Evolutionary conservation across 192 early-diverging fungal species (phyloP).

Genomic region (Coemansia sp.): DNA sequence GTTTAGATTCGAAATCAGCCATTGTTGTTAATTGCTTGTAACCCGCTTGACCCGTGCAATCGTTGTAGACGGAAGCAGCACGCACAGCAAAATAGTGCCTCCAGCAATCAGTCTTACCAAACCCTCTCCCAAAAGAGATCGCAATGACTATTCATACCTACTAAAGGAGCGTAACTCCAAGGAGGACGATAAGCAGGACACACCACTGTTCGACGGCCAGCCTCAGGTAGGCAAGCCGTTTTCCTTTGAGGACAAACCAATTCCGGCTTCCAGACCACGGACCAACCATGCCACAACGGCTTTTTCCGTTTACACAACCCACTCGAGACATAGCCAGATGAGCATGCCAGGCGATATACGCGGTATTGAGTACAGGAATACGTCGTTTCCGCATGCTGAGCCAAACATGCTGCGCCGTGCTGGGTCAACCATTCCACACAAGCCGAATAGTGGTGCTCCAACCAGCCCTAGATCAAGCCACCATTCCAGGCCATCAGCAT

Average conservation of each 20-base stretch:
- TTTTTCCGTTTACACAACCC: slow-evolving; percentile 22
- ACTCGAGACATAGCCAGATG: slow-evolving; percentile 38
- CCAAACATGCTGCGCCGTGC: slow-evolving; percentile 35
- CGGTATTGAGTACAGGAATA: slow-evolving; percentile 4
- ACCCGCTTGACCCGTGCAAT: neutral
- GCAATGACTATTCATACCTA: slow-evolving; percentile 53
- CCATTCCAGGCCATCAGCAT: slow-evolving; percentile 21
- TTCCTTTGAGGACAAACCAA: slow-evolving; percentile 27
- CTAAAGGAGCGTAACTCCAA: slow-evolving; percentile 39
- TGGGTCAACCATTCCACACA: slow-evolving; percentile 32
- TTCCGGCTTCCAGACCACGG: neutral
- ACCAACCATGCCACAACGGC: slow-evolving; percentile 7
- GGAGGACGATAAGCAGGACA: slow-evolving; percentile 14
- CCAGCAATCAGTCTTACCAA: slow-evolving; percentile 21
- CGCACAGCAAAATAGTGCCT: neutral
- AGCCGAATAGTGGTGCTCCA: slow-evolving; percentile 11
- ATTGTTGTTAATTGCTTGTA: neutral
- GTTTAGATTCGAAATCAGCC: neutral
- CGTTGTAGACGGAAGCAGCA: slow-evolving; percentile 6
- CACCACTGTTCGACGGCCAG: slow-evolving; percentile 11
- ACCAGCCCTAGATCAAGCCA: slow-evolving; percentile 13
- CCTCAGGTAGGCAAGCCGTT: slow-evolving; percentile 38
- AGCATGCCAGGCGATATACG: slow-evolving; percentile 18
- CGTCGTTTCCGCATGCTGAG: slow-evolving; percentile 18
- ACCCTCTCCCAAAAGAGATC: slow-evolving; percentile 12